Conservation (phyloP, 2,329 filamentous ascomycete genomes). For the Tolypocladium cylindrosporum region DNA sequence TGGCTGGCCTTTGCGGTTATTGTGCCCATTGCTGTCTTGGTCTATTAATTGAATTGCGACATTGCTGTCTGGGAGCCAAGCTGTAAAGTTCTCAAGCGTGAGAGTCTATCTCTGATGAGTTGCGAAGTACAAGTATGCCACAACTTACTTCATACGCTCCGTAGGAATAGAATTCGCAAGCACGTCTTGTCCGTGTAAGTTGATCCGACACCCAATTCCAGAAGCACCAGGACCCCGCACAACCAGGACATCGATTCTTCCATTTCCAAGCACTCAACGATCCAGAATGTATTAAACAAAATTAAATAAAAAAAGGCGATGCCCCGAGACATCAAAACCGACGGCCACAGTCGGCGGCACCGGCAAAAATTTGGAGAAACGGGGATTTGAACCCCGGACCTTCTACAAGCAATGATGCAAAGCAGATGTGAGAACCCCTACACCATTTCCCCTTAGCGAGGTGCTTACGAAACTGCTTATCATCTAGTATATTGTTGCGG, state of each 20-base stretch:
- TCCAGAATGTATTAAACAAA: not conserved
- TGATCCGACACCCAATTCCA: not conserved
- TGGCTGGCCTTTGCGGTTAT: conserved; percentile 8
- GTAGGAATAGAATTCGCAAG: no score
- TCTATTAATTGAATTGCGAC: no score
- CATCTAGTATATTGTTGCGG: not conserved
- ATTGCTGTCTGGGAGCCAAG: no score
- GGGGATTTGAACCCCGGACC: conserved; percentile 12
- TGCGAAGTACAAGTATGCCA: no score
- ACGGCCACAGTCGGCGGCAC: not conserved
- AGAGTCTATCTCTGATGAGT: no score
- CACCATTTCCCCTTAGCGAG: conserved; percentile 7
- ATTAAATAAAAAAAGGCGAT: no score
- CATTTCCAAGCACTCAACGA: no score
- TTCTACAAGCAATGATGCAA: conserved; percentile 8
- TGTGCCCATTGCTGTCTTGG: not conserved
- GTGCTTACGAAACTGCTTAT: not conserved
- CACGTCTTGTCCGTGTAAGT: not conserved
- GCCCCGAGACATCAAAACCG: no score
- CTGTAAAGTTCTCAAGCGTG: no score
- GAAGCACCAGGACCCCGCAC: not conserved
- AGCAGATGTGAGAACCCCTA: conserved; percentile 11
- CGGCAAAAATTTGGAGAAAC: conserved; percentile 5
- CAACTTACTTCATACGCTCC: no score
- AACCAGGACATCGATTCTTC: no score